Percentiles rank a stretch among this genome's conserved stretches.
Evolutionary conservation across 2,329 filamentous ascomycete species (phyloP).

Genomic region (Microsporum audouinii): DNA sequence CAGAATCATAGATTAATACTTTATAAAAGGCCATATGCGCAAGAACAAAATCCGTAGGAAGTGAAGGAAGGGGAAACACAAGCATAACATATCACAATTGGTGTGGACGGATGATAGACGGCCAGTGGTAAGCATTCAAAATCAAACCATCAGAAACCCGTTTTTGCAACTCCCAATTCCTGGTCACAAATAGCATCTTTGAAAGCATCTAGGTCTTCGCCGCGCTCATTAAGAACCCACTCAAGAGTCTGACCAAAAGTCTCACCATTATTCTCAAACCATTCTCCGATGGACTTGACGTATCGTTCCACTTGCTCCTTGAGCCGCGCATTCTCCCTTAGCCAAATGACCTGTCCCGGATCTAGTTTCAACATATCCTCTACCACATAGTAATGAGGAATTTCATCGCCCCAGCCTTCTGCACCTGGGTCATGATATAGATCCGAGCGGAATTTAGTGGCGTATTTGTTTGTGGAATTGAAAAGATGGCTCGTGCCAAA

Average conservation of each 20-base stretch:
- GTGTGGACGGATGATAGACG: background rate
- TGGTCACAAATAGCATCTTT: slow-evolving; percentile 22
- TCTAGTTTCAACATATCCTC: slow-evolving; percentile 55
- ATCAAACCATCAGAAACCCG: background rate
- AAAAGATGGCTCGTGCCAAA: slow-evolving; percentile 9
- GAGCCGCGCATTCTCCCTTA: slow-evolving; percentile 44
- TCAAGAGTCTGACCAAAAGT: slow-evolving; percentile 50
- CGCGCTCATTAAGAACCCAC: slow-evolving; percentile 46
- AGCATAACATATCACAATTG: background rate
- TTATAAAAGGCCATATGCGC: background rate
- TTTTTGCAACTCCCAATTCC: slow-evolving; percentile 24
- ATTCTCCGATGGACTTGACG: slow-evolving; percentile 43
- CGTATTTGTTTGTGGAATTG: slow-evolving; percentile 26
- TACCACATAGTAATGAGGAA: slow-evolving; percentile 52
- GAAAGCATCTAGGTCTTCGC: slow-evolving; percentile 38
- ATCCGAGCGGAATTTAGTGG: slow-evolving; percentile 38
- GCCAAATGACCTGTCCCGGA: slow-evolving; percentile 47
- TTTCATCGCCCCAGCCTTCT: slow-evolving; percentile 56
- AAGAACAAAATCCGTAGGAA: background rate
- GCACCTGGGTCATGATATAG: slow-evolving; percentile 42
- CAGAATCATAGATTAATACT: background rate
- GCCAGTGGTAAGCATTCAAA: background rate
- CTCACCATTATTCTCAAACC: slow-evolving; percentile 54
- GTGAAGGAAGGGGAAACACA: background rate
- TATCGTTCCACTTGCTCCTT: slow-evolving; percentile 49